Percentiles rank a stretch among this genome's conserved stretches.
These are phyloP conservation scores for Clonostachys sp. DNA, from an alignment of 2,329 filamentous ascomycete species.

Conservation along the genomic window DNA sequence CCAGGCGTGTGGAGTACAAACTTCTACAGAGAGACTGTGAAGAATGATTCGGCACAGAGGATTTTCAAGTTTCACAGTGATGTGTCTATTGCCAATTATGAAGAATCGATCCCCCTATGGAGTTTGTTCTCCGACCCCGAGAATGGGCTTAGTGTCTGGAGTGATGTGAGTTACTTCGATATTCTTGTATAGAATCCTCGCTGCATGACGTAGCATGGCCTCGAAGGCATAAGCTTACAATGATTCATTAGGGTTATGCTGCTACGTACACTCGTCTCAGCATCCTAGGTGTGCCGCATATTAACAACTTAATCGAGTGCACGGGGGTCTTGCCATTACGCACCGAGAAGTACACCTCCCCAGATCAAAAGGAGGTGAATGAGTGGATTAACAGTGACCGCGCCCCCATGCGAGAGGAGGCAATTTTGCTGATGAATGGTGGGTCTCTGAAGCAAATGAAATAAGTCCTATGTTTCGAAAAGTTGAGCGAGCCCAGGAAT, in stretches of 20 bases:
- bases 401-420: neutral
- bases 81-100: constrained; percentile 20
- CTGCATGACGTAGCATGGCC: too few relatives aligned
- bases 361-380: neutral
- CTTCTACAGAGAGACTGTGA: constrained; percentile 36
- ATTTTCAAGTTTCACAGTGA: constrained; percentile 35
- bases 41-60: constrained; percentile 15
- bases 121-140: neutral
- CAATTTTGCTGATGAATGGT: neutral
- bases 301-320: constrained; percentile 49
- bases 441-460: neutral
- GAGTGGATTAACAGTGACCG: neutral
- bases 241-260: constrained; percentile 32
- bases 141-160: neutral
- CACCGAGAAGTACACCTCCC: neutral
- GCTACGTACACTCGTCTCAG: constrained; percentile 45
- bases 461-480: too few relatives aligned
- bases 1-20: constrained; percentile 44
- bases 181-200: too few relatives aligned
- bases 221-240: too few relatives aligned
- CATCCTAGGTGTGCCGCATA: constrained; percentile 47
- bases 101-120: neutral
- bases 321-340: constrained; percentile 35
- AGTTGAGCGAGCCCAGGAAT: too few relatives aligned
- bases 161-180: neutral